A percentile compares a stretch with the other conserved stretches of the same genome.
These are phyloP conservation scores for Kwoniella botswanensis DNA, from an alignment of 768 basidiomycete species.

Conservation along the genomic window DNA sequence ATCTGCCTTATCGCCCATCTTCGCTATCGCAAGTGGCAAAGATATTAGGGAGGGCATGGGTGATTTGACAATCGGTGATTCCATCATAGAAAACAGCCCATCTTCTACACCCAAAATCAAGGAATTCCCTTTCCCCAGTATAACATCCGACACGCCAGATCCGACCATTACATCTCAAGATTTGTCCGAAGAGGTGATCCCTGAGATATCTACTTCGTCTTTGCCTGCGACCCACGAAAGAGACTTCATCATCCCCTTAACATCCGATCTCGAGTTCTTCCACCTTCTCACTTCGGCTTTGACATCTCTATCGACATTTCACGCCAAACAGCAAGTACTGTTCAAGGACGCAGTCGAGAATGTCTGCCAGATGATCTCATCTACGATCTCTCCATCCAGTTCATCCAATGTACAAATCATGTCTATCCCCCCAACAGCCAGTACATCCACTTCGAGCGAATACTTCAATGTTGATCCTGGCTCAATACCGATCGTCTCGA, in stretches of 20 bases:
- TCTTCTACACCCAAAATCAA: conserved; percentile 7
- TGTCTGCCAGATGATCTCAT: conserved; percentile 60
- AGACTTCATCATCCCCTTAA: conserved; percentile 77
- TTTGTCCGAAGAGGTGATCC: not conserved
- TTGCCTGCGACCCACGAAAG: conserved; percentile 49
- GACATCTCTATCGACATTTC: conserved; percentile 64
- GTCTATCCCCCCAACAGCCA: conserved; percentile 32
- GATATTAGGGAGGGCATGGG: conserved; percentile 32
- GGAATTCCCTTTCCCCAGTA: conserved; percentile 2
- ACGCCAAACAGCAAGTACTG: conserved; percentile 62
- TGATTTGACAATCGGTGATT: conserved; percentile 37
- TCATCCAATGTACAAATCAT: conserved; percentile 17
- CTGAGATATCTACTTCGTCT: conserved; percentile 13
- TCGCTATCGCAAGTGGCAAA: conserved; percentile 50
- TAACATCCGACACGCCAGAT: not conserved
- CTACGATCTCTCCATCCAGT: conserved; percentile 40
- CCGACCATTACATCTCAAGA: not conserved
- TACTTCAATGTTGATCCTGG: conserved; percentile 36
- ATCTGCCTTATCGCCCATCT: conserved; percentile 51
- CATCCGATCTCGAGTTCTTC: conserved; percentile 82
- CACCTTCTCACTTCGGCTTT: conserved; percentile 67
- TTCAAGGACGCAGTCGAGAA: conserved; percentile 64
- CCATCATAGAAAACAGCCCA: conserved; percentile 2
- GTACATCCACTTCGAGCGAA: conserved; percentile 31
- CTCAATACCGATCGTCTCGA: not conserved